phyloP scores from a whole-genome alignment of 2,329 filamentous ascomycete genomes.

The Ceratocystis huliohia region DNA sequence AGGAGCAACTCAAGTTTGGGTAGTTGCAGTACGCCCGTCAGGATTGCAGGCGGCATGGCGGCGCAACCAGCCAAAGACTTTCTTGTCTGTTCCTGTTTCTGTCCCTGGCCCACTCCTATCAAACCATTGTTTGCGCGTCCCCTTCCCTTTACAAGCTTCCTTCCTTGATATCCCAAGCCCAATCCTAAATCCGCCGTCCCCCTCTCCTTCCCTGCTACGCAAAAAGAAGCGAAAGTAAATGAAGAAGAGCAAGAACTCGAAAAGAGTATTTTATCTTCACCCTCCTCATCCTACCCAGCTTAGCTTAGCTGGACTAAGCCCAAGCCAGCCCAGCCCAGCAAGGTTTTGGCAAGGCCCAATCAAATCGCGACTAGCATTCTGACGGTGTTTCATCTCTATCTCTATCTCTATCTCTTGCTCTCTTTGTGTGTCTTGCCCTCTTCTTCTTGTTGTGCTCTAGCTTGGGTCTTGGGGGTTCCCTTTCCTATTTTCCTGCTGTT shows the following conservation, averaged over 20 bases:
- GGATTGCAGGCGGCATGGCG: not conserved
- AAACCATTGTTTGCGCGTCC: constrained; percentile 17
- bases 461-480: not conserved
- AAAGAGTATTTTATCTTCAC: not conserved
- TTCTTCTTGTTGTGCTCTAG: not conserved
- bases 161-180: not conserved
- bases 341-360: not conserved
- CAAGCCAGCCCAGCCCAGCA: not conserved
- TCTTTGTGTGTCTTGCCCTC: not conserved
- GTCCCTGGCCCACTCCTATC: constrained; percentile 5
- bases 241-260: not conserved
- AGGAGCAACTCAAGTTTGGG: not conserved
- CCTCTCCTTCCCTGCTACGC: not conserved
- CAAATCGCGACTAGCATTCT: constrained; percentile 4
- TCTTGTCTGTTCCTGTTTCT: not conserved
- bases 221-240: not conserved
- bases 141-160: not conserved
- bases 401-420: not conserved
- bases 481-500: not conserved
- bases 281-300: not conserved
- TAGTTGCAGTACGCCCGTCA: not conserved
- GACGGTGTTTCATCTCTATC: constrained; percentile 14
- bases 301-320: not conserved
- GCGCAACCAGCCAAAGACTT: not conserved
- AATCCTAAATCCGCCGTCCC: no score